Evolutionary conservation across 1,139 yeast genomes (phyloP).

Genomic region (Debaryomyces sp.): DNA sequence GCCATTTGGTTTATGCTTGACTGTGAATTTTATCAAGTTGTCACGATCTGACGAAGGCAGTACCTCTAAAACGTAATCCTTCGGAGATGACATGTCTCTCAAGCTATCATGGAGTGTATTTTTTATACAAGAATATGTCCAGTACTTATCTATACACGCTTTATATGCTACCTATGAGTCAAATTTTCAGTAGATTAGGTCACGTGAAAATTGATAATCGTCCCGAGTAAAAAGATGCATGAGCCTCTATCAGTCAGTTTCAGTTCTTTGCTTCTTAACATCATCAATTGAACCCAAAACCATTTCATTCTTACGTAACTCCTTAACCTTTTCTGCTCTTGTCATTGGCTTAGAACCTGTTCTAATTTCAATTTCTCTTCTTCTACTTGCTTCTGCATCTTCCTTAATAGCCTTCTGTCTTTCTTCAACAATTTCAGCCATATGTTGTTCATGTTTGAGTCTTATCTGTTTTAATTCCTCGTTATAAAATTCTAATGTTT

Average conservation of each 20-base stretch:
- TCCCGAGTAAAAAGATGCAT: background rate
- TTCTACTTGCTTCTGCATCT: slow-evolving; percentile 51
- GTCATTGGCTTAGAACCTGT: slow-evolving; percentile 48
- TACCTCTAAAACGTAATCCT: slow-evolving; percentile 33
- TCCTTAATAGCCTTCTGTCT: slow-evolving; percentile 57
- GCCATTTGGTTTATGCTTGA: slow-evolving; percentile 9
- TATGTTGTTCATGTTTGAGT: slow-evolving; percentile 53
- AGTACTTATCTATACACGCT: slow-evolving; percentile 3
- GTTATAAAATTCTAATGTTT: slow-evolving; percentile 51
- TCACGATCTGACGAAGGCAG: slow-evolving; percentile 20
- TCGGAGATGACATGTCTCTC: slow-evolving; percentile 32
- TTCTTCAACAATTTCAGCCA: slow-evolving; percentile 53
- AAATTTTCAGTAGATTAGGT: slow-evolving; percentile 1
- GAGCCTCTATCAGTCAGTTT: slow-evolving; percentile 4
- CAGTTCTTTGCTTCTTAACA: slow-evolving; percentile 20
- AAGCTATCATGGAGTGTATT: slow-evolving; percentile 11
- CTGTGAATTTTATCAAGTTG: slow-evolving; percentile 19
- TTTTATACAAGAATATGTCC: background rate
- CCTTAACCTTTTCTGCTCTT: slow-evolving; percentile 54
- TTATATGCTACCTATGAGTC: background rate
- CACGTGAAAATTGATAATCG: slow-evolving; percentile 8
- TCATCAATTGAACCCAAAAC: slow-evolving; percentile 68
- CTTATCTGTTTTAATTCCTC: slow-evolving; percentile 51
- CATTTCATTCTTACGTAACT: slow-evolving; percentile 65
- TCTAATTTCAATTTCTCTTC: slow-evolving; percentile 44